phyloP scores from a whole-genome alignment of 2,329 filamentous ascomycete species.

The Mycocentrospora acerina region DNA sequence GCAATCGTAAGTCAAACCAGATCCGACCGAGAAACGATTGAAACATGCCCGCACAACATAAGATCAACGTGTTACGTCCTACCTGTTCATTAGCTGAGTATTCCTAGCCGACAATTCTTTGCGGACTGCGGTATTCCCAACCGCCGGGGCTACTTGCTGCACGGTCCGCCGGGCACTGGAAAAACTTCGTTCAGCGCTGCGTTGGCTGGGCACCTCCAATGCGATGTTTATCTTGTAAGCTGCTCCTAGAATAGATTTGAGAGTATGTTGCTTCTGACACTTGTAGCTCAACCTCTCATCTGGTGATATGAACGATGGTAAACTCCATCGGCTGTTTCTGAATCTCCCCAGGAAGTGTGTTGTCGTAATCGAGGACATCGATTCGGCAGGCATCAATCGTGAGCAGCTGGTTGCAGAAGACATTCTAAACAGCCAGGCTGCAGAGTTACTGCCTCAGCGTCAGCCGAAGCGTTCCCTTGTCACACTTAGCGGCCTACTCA shows the following conservation, averaged over 20 bases:
- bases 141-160: slow-evolving; percentile 43
- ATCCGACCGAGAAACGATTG: too few species aligned
- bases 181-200: slow-evolving; percentile 45
- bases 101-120: slow-evolving; percentile 29
- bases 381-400: slow-evolving; percentile 37
- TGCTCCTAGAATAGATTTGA: neutral
- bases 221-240: slow-evolving; percentile 39
- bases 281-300: slow-evolving; percentile 35
- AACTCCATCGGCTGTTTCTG: slow-evolving; percentile 33
- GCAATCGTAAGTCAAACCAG: slow-evolving; percentile 14
- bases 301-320: slow-evolving; percentile 29
- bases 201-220: slow-evolving; percentile 38
- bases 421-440: slow-evolving; percentile 2
- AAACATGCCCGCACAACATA: too few species aligned
- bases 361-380: slow-evolving; percentile 46
- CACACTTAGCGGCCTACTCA: slow-evolving; percentile 71
- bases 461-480: slow-evolving; percentile 22
- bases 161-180: slow-evolving; percentile 45
- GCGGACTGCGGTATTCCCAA: slow-evolving; percentile 37
- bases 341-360: slow-evolving; percentile 41
- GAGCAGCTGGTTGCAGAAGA: slow-evolving; percentile 8
- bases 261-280: neutral
- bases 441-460: neutral
- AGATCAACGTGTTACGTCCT: too few species aligned
- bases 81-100: neutral